Base-by-base conservation (phyloP, 106 monocot species). In the Xerophyta viscosa region DNA sequence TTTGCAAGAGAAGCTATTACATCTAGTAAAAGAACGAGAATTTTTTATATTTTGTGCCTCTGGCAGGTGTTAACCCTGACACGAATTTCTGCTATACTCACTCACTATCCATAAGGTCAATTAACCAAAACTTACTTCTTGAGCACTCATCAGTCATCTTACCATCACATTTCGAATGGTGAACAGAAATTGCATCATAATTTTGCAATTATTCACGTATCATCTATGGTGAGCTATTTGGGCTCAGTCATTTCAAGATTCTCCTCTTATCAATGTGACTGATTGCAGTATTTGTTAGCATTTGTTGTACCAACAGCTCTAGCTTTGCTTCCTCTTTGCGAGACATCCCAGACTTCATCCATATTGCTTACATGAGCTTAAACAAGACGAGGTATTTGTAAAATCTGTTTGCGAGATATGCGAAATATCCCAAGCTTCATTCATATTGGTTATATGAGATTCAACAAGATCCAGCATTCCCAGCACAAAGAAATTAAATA, bases 1-100 rank as follows among this genome's bases (percentile, higher is more conserved):
- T 68, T 88, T 54, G 88, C 93, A 53, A 94, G 77, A 47, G 93
- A 83, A 33, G 84, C 88, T 68, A 94, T 88, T 21, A 94, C 93
- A 45, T 94, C 88, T n/a, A 83, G 88, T 20, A 94, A 84, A 80
- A 17, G 93, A 83, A 37, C 88, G 80, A 24, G 93, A 94, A 46
- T 68, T 88, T 54, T 94, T 94, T 13, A 94, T 94, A 64, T 48
- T 80, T 41, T 94, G 93, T 18, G 93, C 88, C 54, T 94, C 93
- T 66, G 84, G 88, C 39, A 94, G 44, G 4, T 84, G 61, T 19
- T 94, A 88, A 67, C 93, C 93, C 67, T 88, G 30, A 65, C 88
- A 70, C 88, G 88, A 30, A 88, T 88, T 47, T 94, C 88, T 36
- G 83, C 71, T n/a, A n/a, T 14, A 94, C 67, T 61, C 93, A 74